These are phyloP conservation scores for Talaromyces sp. DNA, from an alignment of 2,329 filamentous ascomycete genomes.

Conservation along the genomic window DNA sequence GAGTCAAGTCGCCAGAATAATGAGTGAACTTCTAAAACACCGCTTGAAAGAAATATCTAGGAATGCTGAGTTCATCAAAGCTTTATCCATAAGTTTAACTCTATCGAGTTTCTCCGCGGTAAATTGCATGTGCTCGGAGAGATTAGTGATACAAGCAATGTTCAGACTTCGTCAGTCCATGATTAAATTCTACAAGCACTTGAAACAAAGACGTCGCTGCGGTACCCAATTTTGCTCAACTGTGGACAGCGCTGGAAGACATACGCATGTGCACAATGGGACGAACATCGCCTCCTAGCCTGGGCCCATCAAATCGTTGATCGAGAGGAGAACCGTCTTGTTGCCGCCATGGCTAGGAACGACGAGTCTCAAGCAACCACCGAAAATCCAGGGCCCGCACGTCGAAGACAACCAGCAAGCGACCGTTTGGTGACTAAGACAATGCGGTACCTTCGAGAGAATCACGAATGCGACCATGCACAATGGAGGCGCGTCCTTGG, in stretches of 20 bases:
- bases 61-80: too few species aligned
- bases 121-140: too few species aligned
- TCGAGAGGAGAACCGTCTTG: constrained; percentile 19
- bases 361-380: neutral
- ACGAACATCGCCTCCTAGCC: constrained; percentile 34
- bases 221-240: constrained; percentile 48
- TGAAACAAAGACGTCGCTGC: constrained; percentile 34
- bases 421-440: neutral
- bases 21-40: too few species aligned
- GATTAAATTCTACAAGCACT: too few species aligned
- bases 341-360: constrained; percentile 8
- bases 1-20: too few species aligned
- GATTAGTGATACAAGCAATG: too few species aligned
- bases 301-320: constrained; percentile 36
- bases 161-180: too few species aligned
- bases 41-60: too few species aligned
- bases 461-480: neutral
- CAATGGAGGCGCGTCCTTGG: neutral
- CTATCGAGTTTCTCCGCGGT: too few species aligned
- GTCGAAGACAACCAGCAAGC: neutral
- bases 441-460: neutral
- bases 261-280: constrained; percentile 41
- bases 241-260: constrained; percentile 46
- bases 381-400: neutral
- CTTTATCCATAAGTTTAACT: too few species aligned